Conservation (phyloP, 2,329 filamentous ascomycete species). For the Diaporthe batatas region DNA sequence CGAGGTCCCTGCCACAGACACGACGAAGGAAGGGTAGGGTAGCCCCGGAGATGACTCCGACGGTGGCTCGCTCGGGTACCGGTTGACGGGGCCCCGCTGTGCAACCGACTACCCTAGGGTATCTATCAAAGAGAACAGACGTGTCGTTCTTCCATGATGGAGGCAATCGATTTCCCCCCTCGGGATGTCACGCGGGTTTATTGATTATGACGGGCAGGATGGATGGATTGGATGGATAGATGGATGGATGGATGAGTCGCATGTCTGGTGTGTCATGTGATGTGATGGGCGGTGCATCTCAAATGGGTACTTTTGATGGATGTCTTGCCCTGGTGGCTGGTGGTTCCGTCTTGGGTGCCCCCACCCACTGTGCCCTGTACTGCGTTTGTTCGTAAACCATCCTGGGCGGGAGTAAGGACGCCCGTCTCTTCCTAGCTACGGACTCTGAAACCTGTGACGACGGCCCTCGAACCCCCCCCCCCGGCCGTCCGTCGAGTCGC, state of each 20-base stretch:
- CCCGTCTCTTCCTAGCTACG: too few species aligned
- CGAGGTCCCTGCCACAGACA: constrained; percentile 3
- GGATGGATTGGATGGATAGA: neutral
- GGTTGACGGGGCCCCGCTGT: neutral
- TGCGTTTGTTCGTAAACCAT: too few species aligned
- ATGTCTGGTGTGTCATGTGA: constrained; percentile 34
- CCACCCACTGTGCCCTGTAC: neutral
- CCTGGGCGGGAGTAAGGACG: too few species aligned
- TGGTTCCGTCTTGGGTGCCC: neutral
- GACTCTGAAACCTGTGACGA: too few species aligned
- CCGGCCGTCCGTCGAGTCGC: too few species aligned
- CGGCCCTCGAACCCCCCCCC: too few species aligned
- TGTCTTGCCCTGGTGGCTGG: neutral
- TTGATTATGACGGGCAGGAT: neutral
- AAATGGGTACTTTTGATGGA: constrained; percentile 1
- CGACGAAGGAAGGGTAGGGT: too few species aligned
- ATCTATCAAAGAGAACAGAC: neutral
- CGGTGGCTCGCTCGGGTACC: neutral
- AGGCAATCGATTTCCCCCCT: neutral
- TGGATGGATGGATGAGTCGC: constrained; percentile 8
- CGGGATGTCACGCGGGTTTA: neutral
- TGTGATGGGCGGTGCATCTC: too few species aligned
- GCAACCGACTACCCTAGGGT: neutral
- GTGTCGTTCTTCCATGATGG: constrained; percentile 26
- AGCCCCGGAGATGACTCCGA: constrained; percentile 16